phyloP scores from a whole-genome alignment of 176 grass and related monocot species.

The Eragrostis nindensis region DNA sequence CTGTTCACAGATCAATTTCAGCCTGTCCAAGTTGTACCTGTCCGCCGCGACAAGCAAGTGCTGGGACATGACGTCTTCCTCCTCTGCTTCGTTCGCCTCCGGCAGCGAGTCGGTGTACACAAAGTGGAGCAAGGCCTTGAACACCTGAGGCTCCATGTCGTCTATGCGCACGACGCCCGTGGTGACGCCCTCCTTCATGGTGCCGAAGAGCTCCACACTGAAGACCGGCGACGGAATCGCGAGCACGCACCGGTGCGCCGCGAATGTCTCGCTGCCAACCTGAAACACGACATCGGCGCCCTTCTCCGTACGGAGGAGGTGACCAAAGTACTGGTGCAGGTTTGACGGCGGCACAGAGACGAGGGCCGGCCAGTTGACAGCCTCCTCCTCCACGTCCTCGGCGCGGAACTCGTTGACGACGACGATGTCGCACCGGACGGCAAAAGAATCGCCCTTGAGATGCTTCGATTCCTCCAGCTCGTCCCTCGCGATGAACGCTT shows the following conservation, averaged over 20 bases:
- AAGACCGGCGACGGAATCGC: slow-evolving; percentile 48
- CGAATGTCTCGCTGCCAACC: slow-evolving; percentile 28
- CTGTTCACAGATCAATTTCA: neutral
- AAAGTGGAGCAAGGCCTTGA: slow-evolving; percentile 16
- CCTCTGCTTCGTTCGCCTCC: neutral
- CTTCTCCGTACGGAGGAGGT: neutral
- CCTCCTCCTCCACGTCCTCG: neutral
- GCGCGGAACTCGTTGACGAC: neutral
- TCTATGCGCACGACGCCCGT: neutral
- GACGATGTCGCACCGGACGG: neutral
- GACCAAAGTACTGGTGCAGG: neutral
- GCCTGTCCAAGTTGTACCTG: neutral
- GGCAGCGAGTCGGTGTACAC: neutral
- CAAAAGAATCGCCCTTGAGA: neutral
- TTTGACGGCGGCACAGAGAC: neutral
- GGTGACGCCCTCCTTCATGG: slow-evolving; percentile 42
- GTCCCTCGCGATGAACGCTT: neutral
- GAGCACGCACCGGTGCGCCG: slow-evolving; percentile 38
- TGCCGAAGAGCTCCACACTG: slow-evolving; percentile 41
- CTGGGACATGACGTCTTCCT: neutral
- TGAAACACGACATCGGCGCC: slow-evolving; percentile 48
- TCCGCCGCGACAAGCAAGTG: neutral
- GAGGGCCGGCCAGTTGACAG: neutral
- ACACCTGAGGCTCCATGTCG: slow-evolving; percentile 49
- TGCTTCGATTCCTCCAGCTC: neutral